These are phyloP conservation scores for Heliophila coronopifolia DNA, from an alignment of 441 rosid genomes.

Conservation along the genomic window DNA sequence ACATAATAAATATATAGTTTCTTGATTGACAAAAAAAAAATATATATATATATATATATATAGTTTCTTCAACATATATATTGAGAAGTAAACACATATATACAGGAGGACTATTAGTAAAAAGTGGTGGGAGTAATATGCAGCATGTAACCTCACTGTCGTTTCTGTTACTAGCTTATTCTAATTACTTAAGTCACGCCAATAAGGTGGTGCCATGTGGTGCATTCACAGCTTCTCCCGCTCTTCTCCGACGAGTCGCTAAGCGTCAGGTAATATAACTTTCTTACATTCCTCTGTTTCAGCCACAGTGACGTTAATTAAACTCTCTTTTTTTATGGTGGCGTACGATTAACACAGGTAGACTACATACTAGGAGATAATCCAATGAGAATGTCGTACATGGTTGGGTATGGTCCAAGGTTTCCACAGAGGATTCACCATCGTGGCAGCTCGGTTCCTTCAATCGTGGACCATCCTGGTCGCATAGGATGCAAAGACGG, in stretches of 20 bases:
- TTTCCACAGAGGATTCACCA: constrained; percentile 56
- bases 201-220: constrained; percentile 50
- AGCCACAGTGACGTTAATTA: constrained; percentile 21
- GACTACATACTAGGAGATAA: constrained; percentile 56
- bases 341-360: constrained; percentile 34
- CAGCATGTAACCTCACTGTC: constrained; percentile 72
- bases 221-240: constrained; percentile 38
- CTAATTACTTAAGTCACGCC: constrained; percentile 55
- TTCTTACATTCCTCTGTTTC: constrained; percentile 12
- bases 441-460: constrained; percentile 59
- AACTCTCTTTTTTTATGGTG: not conserved
- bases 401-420: constrained; percentile 47
- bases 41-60: too few species aligned
- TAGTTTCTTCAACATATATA: too few species aligned
- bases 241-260: constrained; percentile 50
- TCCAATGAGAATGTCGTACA: constrained; percentile 50
- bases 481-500: constrained; percentile 55
- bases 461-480: constrained; percentile 42
- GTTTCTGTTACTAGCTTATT: constrained; percentile 47
- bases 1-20: too few species aligned
- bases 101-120: constrained; percentile 58
- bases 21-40: too few species aligned
- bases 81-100: too few species aligned
- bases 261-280: constrained; percentile 42
- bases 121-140: constrained; percentile 76